Percentiles rank a stretch among this genome's conserved stretches.
These are phyloP conservation scores for Prunus salicina DNA, from an alignment of 306 rosid species.

Conservation along the genomic window DNA sequence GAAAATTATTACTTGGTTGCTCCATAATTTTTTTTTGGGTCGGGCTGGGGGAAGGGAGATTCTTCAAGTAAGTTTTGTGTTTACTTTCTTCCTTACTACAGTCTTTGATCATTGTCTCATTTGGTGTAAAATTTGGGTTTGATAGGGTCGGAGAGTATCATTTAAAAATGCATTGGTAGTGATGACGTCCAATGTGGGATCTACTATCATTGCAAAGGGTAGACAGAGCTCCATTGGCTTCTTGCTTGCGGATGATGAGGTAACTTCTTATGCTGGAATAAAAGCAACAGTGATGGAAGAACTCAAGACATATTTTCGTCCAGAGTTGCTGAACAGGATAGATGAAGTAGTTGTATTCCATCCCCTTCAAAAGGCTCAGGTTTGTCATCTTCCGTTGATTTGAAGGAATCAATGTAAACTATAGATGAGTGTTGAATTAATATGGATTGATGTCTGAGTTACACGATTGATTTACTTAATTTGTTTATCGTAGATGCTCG, in stretches of 20 bases:
- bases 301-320: slow-evolving; percentile 81
- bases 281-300: slow-evolving; percentile 78
- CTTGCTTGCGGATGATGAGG: slow-evolving; percentile 54
- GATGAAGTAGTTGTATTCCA: slow-evolving; percentile 92
- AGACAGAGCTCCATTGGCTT: slow-evolving; percentile 61
- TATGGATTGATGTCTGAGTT: neutral
- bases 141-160: slow-evolving; percentile 80
- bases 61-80: neutral
- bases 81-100: neutral
- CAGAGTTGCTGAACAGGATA: slow-evolving; percentile 86
- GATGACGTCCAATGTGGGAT: slow-evolving; percentile 95
- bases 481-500: slow-evolving; percentile 51
- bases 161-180: slow-evolving; percentile 83
- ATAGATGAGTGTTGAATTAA: too few relatives aligned
- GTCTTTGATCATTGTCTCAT: slow-evolving; percentile 17
- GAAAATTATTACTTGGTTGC: neutral
- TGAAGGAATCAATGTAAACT: neutral
- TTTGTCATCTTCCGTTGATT: slow-evolving; percentile 31
- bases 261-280: slow-evolving; percentile 62
- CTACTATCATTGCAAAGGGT: slow-evolving; percentile 81
- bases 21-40: neutral
- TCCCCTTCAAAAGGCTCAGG: slow-evolving; percentile 80
- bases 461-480: neutral
- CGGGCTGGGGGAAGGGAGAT: neutral
- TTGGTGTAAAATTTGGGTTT: slow-evolving; percentile 26